phyloP scores from a whole-genome alignment of 352 stramenopile genomes.

The Pythium aristosporum region DNA sequence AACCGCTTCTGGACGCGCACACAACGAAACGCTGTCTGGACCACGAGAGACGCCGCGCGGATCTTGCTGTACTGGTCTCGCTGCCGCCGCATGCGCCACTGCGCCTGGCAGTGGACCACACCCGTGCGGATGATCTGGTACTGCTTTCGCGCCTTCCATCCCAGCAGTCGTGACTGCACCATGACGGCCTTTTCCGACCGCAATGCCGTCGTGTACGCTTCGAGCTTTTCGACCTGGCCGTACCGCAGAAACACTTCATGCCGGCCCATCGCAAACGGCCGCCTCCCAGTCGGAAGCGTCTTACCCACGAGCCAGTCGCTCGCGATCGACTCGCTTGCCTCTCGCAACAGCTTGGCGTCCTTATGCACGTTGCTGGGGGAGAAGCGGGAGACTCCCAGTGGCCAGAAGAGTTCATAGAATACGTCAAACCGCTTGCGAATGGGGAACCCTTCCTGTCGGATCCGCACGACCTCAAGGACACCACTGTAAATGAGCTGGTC shows the following conservation, averaged over 20 bases:
- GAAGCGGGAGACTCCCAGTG: slow-evolving; percentile 37
- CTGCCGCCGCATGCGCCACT: slow-evolving; percentile 46
- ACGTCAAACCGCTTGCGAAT: slow-evolving; percentile 77
- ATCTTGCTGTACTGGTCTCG: slow-evolving; percentile 8
- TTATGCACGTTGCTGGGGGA: slow-evolving; percentile 24
- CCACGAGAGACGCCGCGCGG: not conserved
- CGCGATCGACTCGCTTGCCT: slow-evolving; percentile 53
- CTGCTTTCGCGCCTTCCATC: slow-evolving; percentile 29
- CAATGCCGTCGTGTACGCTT: slow-evolving; percentile 42
- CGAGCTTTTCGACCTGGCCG: slow-evolving; percentile 70
- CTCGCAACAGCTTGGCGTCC: slow-evolving; percentile 26
- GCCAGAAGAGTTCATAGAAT: slow-evolving; percentile 76
- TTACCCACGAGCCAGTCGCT: slow-evolving; percentile 42
- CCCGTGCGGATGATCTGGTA: slow-evolving; percentile 43
- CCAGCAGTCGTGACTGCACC: slow-evolving; percentile 51
- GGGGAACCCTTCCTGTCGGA: slow-evolving; percentile 90
- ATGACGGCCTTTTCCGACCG: slow-evolving; percentile 47
- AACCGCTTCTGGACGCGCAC: slow-evolving; percentile 33
- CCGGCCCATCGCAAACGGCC: slow-evolving; percentile 63
- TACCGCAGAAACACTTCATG: slow-evolving; percentile 81
- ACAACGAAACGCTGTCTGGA: slow-evolving; percentile 33
- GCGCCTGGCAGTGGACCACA: slow-evolving; percentile 42
- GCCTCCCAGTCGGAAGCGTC: slow-evolving; percentile 7
- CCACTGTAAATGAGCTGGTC: slow-evolving; percentile 92
- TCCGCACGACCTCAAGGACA: slow-evolving; percentile 91